phyloP scores from a whole-genome alignment of 768 basidiomycete genomes.

The Mycena indigotica region DNA sequence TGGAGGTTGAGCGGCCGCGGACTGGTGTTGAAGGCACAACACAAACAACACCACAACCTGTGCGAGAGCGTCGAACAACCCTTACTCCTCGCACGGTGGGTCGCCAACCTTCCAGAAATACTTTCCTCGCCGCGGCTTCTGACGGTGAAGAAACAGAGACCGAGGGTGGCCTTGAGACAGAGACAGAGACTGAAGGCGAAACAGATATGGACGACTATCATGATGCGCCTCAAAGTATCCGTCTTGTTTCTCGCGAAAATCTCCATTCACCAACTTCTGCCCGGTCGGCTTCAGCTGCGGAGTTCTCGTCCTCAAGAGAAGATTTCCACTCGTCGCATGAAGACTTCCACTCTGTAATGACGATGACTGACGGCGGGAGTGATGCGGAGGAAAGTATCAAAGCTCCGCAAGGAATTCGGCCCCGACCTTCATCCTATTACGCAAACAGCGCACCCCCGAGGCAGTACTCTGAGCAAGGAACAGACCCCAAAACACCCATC shows the following conservation, averaged over 20 bases:
- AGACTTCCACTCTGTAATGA: slow-evolving; percentile 78
- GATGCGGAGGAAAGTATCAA: slow-evolving; percentile 77
- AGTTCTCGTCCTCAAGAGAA: slow-evolving; percentile 29
- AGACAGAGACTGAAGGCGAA: slow-evolving; percentile 54
- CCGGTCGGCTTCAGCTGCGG: slow-evolving; percentile 7
- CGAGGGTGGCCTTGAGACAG: slow-evolving; percentile 68
- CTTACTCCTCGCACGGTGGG: slow-evolving; percentile 34
- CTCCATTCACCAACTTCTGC: slow-evolving; percentile 14
- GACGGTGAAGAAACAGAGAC: slow-evolving; percentile 59
- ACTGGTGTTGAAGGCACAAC: neutral
- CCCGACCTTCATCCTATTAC: slow-evolving; percentile 31
- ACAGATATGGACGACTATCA: slow-evolving; percentile 67
- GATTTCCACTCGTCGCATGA: slow-evolving; percentile 64
- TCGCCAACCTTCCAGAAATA: slow-evolving; percentile 33
- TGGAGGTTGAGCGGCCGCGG: slow-evolving; percentile 15
- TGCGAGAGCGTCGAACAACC: slow-evolving; percentile 25
- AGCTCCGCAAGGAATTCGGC: slow-evolving; percentile 56
- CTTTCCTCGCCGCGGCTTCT: slow-evolving; percentile 24
- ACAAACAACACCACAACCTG: slow-evolving; percentile 1
- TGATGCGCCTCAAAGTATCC: slow-evolving; percentile 72
- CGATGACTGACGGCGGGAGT: slow-evolving; percentile 69
- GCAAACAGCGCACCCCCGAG: slow-evolving; percentile 33
- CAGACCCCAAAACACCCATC: slow-evolving; percentile 16
- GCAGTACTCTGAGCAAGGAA: slow-evolving; percentile 19
- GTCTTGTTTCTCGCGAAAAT: slow-evolving; percentile 12